A percentile compares a stretch with the other conserved stretches of the same genome.
Evolutionary conservation across 2,329 filamentous ascomycete species (phyloP).

Genomic region (Neopestalotiopsis clavispora): DNA sequence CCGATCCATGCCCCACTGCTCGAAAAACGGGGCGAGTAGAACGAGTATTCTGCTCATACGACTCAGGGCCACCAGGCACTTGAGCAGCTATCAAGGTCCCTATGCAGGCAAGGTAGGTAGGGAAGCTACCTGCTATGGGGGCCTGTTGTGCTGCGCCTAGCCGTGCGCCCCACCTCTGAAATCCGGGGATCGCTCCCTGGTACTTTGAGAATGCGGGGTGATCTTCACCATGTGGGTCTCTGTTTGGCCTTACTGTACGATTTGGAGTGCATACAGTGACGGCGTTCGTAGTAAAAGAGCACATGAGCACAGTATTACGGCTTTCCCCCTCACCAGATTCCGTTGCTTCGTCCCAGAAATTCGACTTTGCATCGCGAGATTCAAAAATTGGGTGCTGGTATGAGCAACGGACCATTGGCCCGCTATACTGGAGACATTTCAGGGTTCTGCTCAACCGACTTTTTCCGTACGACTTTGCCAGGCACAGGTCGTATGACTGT

Average conservation of each 20-base stretch:
- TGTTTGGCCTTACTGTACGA: background rate
- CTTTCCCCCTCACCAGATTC: background rate
- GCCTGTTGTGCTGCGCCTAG: background rate
- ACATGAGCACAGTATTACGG: conserved; percentile 1
- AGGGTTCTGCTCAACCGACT: background rate
- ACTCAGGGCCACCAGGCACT: conserved; percentile 13
- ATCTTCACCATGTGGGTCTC: conserved; percentile 5
- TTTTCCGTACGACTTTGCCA: background rate
- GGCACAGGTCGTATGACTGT: conserved; percentile 10
- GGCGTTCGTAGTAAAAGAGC: background rate
- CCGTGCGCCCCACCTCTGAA: conserved; percentile 12
- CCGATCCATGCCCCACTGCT: background rate
- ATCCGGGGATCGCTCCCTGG: conserved; percentile 11
- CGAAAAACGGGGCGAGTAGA: background rate
- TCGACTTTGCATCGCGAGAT: background rate
- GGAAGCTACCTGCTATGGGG: background rate
- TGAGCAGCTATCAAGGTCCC: background rate
- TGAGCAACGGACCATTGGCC: background rate
- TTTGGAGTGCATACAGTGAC: background rate
- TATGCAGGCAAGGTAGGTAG: background rate
- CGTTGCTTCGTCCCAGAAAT: background rate
- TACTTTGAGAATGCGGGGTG: conserved; percentile 14
- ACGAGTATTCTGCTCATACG: conserved; percentile 5
- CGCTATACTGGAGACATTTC: background rate
- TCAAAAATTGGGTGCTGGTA: background rate